phyloP scores from a whole-genome alignment of 192 early-diverging fungal genomes.

The Cetraspora pellucida region DNA sequence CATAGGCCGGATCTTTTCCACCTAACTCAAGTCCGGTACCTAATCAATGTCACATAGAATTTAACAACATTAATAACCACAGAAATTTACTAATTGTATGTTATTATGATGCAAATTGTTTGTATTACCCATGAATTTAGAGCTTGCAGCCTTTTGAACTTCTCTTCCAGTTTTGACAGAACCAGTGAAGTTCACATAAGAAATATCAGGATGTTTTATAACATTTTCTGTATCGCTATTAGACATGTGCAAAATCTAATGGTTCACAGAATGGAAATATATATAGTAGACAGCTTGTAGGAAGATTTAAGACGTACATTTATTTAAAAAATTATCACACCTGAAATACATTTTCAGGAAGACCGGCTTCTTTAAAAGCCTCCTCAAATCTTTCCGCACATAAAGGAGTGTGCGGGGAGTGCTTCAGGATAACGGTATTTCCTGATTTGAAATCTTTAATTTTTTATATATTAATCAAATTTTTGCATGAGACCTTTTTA shows the following conservation, averaged over 20 bases:
- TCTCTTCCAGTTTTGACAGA: conserved; percentile 71
- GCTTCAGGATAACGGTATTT: conserved; percentile 76
- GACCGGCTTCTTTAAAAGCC: conserved; percentile 66
- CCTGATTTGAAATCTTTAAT: not conserved
- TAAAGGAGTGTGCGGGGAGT: conserved; percentile 79
- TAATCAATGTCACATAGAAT: conserved; percentile 30
- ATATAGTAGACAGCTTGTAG: conserved; percentile 15
- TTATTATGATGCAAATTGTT: not conserved
- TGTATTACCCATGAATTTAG: conserved; percentile 61
- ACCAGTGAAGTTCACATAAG: conserved; percentile 79
- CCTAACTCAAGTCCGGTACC: conserved; percentile 78
- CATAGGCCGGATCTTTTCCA: conserved; percentile 86
- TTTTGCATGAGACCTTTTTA: not conserved
- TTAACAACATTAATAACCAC: not conserved
- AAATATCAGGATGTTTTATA: conserved; percentile 59
- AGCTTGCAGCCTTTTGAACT: conserved; percentile 57
- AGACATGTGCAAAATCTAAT: conserved; percentile 48
- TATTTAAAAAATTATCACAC: conserved; percentile 7
- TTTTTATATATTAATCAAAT: not conserved
- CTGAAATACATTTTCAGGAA: conserved; percentile 72
- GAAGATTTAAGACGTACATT: not conserved
- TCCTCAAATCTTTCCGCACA: conserved; percentile 70
- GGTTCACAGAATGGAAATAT: conserved; percentile 25
- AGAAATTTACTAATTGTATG: not conserved
- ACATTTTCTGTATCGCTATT: conserved; percentile 55